Conservation (phyloP, 176 grass and related monocot genomes). For the Musa acuminata region DNA sequence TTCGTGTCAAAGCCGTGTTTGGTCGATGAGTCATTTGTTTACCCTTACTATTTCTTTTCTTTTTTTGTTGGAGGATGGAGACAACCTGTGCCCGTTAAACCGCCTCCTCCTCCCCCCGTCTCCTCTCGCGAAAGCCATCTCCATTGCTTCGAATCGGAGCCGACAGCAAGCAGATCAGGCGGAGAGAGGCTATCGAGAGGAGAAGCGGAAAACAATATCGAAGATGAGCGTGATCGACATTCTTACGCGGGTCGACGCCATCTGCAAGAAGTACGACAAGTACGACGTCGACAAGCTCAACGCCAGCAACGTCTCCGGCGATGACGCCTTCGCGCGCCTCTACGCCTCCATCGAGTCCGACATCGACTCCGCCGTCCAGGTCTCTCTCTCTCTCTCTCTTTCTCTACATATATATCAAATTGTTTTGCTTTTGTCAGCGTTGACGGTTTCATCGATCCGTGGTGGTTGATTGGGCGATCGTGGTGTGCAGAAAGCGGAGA, state of each 20-base stretch:
- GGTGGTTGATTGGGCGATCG: slow-evolving; percentile 6
- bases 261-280: slow-evolving; percentile 94
- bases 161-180: neutral
- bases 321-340: slow-evolving; percentile 82
- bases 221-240: slow-evolving; percentile 79
- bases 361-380: slow-evolving; percentile 61
- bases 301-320: slow-evolving; percentile 79
- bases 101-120: too few relatives aligned
- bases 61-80: too few relatives aligned
- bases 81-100: too few relatives aligned
- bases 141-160: neutral
- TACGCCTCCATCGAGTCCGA: slow-evolving; percentile 65
- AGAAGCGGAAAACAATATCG: neutral
- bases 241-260: slow-evolving; percentile 72
- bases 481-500: slow-evolving; percentile 63
- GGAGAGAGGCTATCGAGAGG: slow-evolving; percentile 1
- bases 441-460: neutral
- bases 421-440: neutral
- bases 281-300: slow-evolving; percentile 80
- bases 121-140: neutral
- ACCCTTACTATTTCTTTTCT: too few relatives aligned
- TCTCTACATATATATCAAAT: neutral
- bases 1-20: too few relatives aligned
- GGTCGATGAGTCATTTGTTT: too few relatives aligned
- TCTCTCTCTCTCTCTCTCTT: neutral